Evolutionary conservation across 2,329 filamentous ascomycete species (phyloP).

Genomic region (Cryphonectria japonica): DNA sequence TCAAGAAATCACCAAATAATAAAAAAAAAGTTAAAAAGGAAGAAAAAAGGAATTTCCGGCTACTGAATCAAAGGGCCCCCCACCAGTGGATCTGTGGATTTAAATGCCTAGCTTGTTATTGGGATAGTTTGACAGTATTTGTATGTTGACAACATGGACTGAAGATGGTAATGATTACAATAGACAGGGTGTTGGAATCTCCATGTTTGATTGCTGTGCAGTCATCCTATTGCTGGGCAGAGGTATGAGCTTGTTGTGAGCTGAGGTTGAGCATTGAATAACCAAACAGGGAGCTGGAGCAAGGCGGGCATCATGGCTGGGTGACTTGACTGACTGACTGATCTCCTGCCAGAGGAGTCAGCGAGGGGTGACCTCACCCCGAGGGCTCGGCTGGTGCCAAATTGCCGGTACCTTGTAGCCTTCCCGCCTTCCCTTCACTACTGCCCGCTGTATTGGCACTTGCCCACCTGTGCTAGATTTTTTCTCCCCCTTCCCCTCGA

Average conservation of each 20-base stretch:
- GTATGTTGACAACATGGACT: not conserved
- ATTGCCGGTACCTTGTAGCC: slow-evolving; percentile 1
- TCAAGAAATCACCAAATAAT: not conserved
- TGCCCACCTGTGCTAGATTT: slow-evolving; percentile 11
- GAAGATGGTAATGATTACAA: not conserved
- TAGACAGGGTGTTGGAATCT: not conserved
- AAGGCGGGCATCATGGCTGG: not conserved
- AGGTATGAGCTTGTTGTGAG: not conserved
- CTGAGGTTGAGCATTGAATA: not conserved
- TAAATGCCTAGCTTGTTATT: not conserved
- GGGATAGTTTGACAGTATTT: not conserved
- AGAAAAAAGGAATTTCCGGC: not conserved
- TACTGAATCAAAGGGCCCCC: not conserved
- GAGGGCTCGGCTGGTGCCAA: not conserved
- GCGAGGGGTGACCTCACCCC: slow-evolving; percentile 3
- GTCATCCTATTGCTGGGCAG: not conserved
- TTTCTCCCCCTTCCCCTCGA: not conserved
- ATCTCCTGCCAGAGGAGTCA: not conserved
- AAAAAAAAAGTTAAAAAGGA: not conserved
- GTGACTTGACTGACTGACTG: not conserved
- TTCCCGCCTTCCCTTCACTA: slow-evolving; percentile 2
- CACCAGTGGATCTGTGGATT: not conserved
- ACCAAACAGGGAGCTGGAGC: not conserved
- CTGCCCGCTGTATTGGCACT: not conserved
- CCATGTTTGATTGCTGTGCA: not conserved